A percentile compares a stretch with the other conserved stretches of the same genome.
phyloP scores from a whole-genome alignment of 2,329 filamentous ascomycete genomes.

The Calycina marina region DNA sequence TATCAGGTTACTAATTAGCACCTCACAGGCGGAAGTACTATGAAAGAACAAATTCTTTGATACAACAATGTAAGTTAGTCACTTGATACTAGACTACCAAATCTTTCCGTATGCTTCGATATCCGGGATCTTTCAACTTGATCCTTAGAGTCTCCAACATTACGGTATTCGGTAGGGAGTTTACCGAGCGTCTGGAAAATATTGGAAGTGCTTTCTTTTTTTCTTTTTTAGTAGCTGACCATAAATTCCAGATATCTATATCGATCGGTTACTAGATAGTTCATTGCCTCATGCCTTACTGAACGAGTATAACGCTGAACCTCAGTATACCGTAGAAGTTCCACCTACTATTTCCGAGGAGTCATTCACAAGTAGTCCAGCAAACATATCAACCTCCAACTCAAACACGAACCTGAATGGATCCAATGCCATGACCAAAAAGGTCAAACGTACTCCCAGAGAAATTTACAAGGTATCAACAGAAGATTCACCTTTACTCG shows the following conservation, averaged over 20 bases:
- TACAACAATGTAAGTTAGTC: slow-evolving; percentile 89
- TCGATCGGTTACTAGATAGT: slow-evolving; percentile 79
- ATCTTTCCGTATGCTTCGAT: too few relatives aligned
- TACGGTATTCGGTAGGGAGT: too few relatives aligned
- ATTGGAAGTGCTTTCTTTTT: too few relatives aligned
- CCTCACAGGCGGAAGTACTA: slow-evolving; percentile 59
- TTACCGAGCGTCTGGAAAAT: too few relatives aligned
- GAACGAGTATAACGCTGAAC: slow-evolving; percentile 59
- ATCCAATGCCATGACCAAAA: slow-evolving; percentile 27
- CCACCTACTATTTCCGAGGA: slow-evolving; percentile 69
- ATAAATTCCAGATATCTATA: too few relatives aligned
- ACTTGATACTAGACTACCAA: too few relatives aligned
- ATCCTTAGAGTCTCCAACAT: too few relatives aligned
- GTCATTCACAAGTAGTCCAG: slow-evolving; percentile 20
- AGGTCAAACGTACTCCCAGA: slow-evolving; percentile 66
- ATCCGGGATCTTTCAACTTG: too few relatives aligned
- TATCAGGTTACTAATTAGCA: slow-evolving; percentile 9
- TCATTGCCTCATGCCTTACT: slow-evolving; percentile 84
- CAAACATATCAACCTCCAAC: slow-evolving; percentile 6
- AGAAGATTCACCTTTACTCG: slow-evolving; percentile 47
- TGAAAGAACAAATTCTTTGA: slow-evolving; percentile 72
- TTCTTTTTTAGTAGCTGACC: too few relatives aligned
- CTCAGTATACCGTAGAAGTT: slow-evolving; percentile 38
- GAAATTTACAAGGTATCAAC: slow-evolving; percentile 62
- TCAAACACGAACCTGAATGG: slow-evolving; percentile 17